phyloP scores from a whole-genome alignment of 805 yeast genomes.

The Sugiyamaella marilandica region DNA sequence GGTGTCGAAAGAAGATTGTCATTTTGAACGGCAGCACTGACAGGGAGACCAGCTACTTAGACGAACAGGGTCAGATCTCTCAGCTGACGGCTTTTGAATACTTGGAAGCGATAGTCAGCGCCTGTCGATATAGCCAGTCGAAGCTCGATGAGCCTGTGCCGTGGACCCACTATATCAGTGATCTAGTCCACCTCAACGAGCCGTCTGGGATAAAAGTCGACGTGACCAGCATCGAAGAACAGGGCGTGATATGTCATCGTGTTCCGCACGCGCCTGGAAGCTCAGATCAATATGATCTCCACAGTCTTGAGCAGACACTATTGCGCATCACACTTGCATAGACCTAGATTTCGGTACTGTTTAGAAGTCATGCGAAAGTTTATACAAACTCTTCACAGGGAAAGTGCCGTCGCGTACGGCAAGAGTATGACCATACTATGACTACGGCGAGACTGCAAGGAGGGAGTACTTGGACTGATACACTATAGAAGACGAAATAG shows the following conservation, averaged over 20 bases:
- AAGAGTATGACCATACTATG: too few relatives aligned
- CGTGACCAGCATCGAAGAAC: background rate
- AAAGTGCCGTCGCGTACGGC: too few relatives aligned
- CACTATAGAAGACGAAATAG: too few relatives aligned
- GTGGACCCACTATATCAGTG: slow-evolving; percentile 55
- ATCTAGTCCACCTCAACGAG: slow-evolving; percentile 44
- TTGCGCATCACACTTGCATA: background rate
- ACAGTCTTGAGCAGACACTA: slow-evolving; percentile 5
- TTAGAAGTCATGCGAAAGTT: too few relatives aligned
- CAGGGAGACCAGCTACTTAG: slow-evolving; percentile 71
- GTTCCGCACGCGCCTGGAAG: slow-evolving; percentile 10
- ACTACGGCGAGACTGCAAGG: too few relatives aligned
- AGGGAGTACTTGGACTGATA: too few relatives aligned
- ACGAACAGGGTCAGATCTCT: slow-evolving; percentile 35
- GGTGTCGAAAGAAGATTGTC: slow-evolving; percentile 45
- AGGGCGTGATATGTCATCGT: slow-evolving; percentile 9
- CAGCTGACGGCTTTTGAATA: slow-evolving; percentile 37
- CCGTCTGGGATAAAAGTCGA: slow-evolving; percentile 8
- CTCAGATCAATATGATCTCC: slow-evolving; percentile 1
- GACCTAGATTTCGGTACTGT: too few relatives aligned
- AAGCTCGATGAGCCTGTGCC: slow-evolving; percentile 13
- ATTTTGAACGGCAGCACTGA: slow-evolving; percentile 71
- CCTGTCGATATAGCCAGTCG: slow-evolving; percentile 49
- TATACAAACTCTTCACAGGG: too few relatives aligned
- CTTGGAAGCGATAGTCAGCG: slow-evolving; percentile 49